Percentiles rank a stretch among this genome's conserved stretches.
These are phyloP conservation scores for Colletotrichum karsti DNA, from an alignment of 2,329 filamentous ascomycete genomes.

Conservation along the genomic window DNA sequence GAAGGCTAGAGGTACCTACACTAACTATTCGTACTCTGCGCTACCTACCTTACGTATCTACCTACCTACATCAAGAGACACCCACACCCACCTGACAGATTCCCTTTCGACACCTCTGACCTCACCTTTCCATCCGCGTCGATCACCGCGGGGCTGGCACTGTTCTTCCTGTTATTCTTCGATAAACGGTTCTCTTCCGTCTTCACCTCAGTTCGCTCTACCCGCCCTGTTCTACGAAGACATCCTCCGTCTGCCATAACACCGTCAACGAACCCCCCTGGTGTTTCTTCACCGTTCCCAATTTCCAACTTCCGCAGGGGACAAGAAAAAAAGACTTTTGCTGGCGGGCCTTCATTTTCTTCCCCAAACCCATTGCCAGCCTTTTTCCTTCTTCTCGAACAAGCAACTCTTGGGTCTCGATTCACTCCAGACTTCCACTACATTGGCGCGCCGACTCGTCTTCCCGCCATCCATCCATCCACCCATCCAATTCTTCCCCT, in stretches of 20 bases:
- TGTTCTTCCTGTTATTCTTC: background rate
- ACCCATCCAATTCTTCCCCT: too few relatives aligned
- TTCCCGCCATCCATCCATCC: background rate
- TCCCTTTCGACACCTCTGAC: conserved; percentile 28
- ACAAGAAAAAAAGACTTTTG: conserved; percentile 20
- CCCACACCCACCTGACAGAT: conserved; percentile 23
- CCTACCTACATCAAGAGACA: too few relatives aligned
- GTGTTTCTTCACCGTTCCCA: conserved; percentile 25
- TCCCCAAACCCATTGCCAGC: background rate
- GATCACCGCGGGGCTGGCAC: conserved; percentile 28
- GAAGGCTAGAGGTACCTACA: too few relatives aligned
- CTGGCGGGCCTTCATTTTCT: conserved; percentile 15
- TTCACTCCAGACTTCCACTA: background rate
- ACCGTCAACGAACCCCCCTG: conserved; percentile 5
- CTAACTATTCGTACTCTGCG: conserved; percentile 5
- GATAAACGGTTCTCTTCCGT: conserved; percentile 10
- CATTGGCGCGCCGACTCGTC: background rate
- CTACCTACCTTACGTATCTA: too few relatives aligned
- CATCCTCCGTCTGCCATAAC: background rate
- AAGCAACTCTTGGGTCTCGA: conserved; percentile 16
- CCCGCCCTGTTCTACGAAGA: background rate
- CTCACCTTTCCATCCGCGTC: conserved; percentile 24
- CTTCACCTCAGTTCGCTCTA: background rate
- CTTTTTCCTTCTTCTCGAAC: conserved; percentile 3
- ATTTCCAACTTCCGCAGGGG: conserved; percentile 2